Evolutionary conservation across 2,329 filamentous ascomycete genomes (phyloP).

Genomic region (Neofusicoccum sp.): DNA sequence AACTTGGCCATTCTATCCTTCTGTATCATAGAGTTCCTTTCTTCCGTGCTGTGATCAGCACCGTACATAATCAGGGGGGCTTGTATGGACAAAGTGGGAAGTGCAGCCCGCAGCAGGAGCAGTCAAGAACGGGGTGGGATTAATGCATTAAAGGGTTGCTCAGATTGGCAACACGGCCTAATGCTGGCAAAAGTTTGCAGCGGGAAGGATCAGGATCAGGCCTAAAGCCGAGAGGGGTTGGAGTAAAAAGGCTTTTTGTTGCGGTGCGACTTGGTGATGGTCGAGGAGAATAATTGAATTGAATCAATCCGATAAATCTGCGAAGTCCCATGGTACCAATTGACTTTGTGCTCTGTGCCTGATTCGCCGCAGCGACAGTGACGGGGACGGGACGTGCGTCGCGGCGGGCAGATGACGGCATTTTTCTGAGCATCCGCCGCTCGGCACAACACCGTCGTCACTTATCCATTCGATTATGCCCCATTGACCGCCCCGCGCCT

Average conservation of each 20-base stretch:
- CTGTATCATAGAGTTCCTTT: constrained; percentile 16
- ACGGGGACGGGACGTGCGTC: not conserved
- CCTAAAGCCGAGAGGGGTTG: not conserved
- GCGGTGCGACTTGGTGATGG: not conserved
- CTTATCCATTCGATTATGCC: not conserved
- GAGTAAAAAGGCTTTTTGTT: not conserved
- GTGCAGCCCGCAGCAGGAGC: not conserved
- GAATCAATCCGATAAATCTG: not conserved
- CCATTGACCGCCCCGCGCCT: not conserved
- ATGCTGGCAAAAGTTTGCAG: not conserved
- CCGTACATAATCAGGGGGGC: constrained; percentile 13
- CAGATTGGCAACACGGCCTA: constrained; percentile 3
- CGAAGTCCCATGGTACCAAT: not conserved
- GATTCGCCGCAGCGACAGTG: not conserved
- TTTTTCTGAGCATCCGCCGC: constrained; percentile 3
- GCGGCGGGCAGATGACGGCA: constrained; percentile 1
- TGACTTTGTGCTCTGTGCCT: too few relatives aligned
- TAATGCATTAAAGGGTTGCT: constrained; percentile 3
- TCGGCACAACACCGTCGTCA: not conserved
- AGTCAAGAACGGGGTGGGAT: not conserved
- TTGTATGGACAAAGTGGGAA: not conserved
- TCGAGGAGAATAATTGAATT: constrained; percentile 6
- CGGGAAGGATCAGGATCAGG: not conserved
- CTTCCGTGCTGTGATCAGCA: constrained; percentile 3
- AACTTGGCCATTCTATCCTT: constrained; percentile 15